Conservation (phyloP, 129 eudicot genomes). For the Heracleum sosnowskyi region DNA sequence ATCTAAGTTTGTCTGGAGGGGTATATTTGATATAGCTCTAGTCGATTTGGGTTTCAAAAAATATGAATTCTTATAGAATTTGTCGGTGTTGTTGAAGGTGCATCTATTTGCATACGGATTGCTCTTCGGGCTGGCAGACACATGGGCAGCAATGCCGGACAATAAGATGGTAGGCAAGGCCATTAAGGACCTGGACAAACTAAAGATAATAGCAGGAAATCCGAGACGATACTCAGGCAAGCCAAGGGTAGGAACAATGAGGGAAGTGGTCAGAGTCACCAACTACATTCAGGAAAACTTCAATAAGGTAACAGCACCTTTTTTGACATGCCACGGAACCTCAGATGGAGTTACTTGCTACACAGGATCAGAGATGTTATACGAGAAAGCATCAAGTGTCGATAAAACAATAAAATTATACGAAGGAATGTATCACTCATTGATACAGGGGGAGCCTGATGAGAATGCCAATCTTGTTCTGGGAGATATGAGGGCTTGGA, state of each 20-base stretch:
- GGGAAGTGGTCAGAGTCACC: conserved; percentile 49
- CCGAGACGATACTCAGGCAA: conserved; percentile 63
- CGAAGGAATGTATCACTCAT: conserved; percentile 68
- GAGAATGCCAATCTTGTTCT: conserved; percentile 51
- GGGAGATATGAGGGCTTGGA: conserved; percentile 84
- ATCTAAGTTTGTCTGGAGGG: not conserved
- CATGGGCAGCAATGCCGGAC: conserved; percentile 82
- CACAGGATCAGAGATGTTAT: conserved; percentile 53
- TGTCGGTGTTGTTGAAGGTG: conserved; percentile 17
- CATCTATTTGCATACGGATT: conserved; percentile 56
- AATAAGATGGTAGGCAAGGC: conserved; percentile 78
- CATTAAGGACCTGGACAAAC: conserved; percentile 49
- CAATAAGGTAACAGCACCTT: conserved; percentile 55
- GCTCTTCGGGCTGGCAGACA: conserved; percentile 72
- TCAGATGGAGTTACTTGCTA: conserved; percentile 50
- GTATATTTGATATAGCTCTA: not conserved
- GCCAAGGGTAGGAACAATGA: conserved; percentile 87
- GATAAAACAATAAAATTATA: conserved; percentile 60
- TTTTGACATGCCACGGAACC: conserved; percentile 61
- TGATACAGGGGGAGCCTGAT: conserved; percentile 78
- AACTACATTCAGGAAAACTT: conserved; percentile 62
- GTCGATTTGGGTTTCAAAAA: not conserved
- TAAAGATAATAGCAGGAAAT: conserved; percentile 46
- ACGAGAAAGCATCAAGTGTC: conserved; percentile 51
- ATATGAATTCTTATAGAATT: not conserved